These are phyloP conservation scores for Trifolium subterraneum DNA, from an alignment of 306 rosid genomes.

Conservation along the genomic window DNA sequence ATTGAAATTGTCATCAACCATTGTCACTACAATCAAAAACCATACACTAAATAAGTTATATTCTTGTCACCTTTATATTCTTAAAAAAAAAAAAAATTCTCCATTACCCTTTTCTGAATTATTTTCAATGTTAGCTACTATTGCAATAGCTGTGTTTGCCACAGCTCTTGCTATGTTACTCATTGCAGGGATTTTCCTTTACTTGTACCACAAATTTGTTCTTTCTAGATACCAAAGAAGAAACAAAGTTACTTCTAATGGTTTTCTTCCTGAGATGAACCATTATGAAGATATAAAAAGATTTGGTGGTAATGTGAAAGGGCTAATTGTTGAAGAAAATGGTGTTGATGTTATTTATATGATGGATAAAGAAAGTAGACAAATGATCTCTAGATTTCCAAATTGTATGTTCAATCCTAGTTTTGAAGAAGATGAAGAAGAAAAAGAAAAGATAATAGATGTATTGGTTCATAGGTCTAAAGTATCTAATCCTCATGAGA, in stretches of 20 bases:
- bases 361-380: constrained; percentile 55
- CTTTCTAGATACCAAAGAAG: constrained; percentile 46
- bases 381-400: constrained; percentile 42
- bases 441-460: constrained; percentile 55
- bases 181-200: constrained; percentile 48
- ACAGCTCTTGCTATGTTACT: constrained; percentile 57
- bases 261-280: constrained; percentile 45
- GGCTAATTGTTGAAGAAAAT: constrained; percentile 53
- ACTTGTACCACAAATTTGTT: constrained; percentile 43
- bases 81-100: neutral
- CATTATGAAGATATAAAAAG: constrained; percentile 47
- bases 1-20: constrained; percentile 59
- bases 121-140: constrained; percentile 48
- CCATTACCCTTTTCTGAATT: neutral
- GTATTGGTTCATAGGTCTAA: constrained; percentile 42
- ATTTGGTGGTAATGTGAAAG: constrained; percentile 56
- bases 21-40: constrained; percentile 13
- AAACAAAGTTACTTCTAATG: constrained; percentile 36
- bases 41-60: constrained; percentile 9
- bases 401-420: constrained; percentile 58
- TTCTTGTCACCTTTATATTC: constrained; percentile 33
- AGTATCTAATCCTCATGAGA: constrained; percentile 19
- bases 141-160: constrained; percentile 58
- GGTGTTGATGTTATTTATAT: constrained; percentile 55
- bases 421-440: constrained; percentile 49